Percentiles rank a stretch among this genome's conserved stretches.
phyloP scores from a whole-genome alignment of 371 early-diverging fungal genomes.

The Zychaea mexicana region DNA sequence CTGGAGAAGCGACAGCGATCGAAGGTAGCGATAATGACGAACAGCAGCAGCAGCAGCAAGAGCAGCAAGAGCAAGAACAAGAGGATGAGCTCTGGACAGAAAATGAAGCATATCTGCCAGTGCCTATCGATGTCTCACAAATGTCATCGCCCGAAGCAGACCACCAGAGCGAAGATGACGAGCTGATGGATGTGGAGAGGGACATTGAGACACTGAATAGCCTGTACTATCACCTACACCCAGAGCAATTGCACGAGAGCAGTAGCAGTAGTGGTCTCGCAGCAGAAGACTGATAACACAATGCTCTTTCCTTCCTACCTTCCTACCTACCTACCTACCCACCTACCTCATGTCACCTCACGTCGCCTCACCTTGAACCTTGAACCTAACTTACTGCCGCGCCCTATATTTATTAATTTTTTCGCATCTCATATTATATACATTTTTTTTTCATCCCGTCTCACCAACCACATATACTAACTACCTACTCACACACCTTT shows the following conservation, averaged over 20 bases:
- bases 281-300: too few species aligned
- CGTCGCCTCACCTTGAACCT: too few species aligned
- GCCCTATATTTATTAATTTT: too few species aligned
- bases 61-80: not conserved
- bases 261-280: too few species aligned
- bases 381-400: too few species aligned
- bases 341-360: too few species aligned
- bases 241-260: not conserved
- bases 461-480: too few species aligned
- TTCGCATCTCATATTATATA: too few species aligned
- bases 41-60: not conserved
- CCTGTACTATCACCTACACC: conserved; percentile 5
- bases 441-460: not conserved
- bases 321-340: too few species aligned
- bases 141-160: conserved; percentile 17
- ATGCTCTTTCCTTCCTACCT: too few species aligned
- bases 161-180: conserved; percentile 16
- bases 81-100: not conserved
- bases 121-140: conserved; percentile 21
- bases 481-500: not conserved
- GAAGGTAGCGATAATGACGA: not conserved
- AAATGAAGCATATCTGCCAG: conserved; percentile 7
- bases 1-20: not conserved
- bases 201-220: conserved; percentile 15
- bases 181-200: conserved; percentile 14